phyloP scores from a whole-genome alignment of 306 rosid genomes.

The Casuarina equisetifolia region DNA sequence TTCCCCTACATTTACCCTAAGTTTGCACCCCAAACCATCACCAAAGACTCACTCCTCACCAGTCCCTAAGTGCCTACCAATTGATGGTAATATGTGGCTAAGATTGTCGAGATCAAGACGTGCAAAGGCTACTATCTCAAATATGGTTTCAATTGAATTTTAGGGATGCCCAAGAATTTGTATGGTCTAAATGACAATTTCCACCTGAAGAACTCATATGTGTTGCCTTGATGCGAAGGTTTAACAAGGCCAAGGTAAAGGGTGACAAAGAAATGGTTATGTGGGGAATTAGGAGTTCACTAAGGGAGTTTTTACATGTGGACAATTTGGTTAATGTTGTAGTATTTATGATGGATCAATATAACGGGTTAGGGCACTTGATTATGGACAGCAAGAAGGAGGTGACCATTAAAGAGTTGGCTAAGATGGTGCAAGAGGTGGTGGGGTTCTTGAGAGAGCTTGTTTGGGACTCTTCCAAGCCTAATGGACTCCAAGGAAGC shows the following conservation, averaged over 20 bases:
- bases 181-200: constrained; percentile 85
- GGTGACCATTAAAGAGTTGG: constrained; percentile 83
- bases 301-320: constrained; percentile 92
- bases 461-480: constrained; percentile 87
- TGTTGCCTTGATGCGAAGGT: constrained; percentile 90
- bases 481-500: constrained; percentile 97
- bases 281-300: constrained; percentile 91
- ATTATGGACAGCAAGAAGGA: constrained; percentile 92
- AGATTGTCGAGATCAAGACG: constrained; percentile 97
- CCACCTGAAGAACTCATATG: constrained; percentile 89
- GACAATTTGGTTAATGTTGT: constrained; percentile 78
- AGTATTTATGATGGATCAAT: constrained; percentile 73
- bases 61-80: constrained; percentile 92
- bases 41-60: constrained; percentile 73
- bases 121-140: constrained; percentile 90
- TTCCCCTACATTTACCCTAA: constrained; percentile 95
- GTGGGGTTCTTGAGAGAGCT: constrained; percentile 86
- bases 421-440: constrained; percentile 83
- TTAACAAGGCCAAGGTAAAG: constrained; percentile 83
- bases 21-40: constrained; percentile 92
- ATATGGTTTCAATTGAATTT: constrained; percentile 79
- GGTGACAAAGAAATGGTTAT: constrained; percentile 85
- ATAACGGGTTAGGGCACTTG: constrained; percentile 75
- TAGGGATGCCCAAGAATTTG: constrained; percentile 95
- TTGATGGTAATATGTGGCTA: constrained; percentile 94